Conservation (phyloP, 2,329 filamentous ascomycete species). For the Diaporthe ilicicola region DNA sequence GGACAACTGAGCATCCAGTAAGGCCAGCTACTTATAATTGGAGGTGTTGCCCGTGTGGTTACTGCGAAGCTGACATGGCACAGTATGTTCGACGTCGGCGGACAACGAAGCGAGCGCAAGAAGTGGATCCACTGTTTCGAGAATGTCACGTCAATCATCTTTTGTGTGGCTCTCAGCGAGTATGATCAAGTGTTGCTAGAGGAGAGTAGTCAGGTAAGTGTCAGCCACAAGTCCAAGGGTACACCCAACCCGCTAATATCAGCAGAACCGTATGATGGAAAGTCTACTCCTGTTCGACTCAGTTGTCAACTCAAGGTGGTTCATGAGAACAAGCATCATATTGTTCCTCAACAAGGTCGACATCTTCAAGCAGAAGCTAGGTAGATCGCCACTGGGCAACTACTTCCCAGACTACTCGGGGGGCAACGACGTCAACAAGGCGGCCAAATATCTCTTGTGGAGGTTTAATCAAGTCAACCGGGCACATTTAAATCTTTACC, state of each 20-base stretch:
- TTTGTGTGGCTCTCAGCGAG: constrained; percentile 96
- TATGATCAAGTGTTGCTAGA: constrained; percentile 97
- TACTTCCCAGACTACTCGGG: constrained; percentile 99
- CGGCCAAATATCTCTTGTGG: constrained; percentile 97
- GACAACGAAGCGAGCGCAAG: constrained; percentile 95
- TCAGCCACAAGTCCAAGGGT: not conserved
- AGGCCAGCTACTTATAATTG: constrained; percentile 46
- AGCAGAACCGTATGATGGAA: constrained; percentile 99
- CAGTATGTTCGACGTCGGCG: constrained; percentile 99
- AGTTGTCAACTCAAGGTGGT: constrained; percentile 98
- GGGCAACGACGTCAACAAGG: constrained; percentile 96
- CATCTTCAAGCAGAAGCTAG: constrained; percentile 94
- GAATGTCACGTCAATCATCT: constrained; percentile 99
- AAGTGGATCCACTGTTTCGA: constrained; percentile 99
- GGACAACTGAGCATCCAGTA: constrained; percentile 98
- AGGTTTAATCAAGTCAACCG: constrained; percentile 98
- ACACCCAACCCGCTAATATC: constrained; percentile 32
- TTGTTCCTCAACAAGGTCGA: constrained; percentile 99
- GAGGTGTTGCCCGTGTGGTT: not conserved
- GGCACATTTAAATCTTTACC: constrained; percentile 94
- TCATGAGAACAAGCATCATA: constrained; percentile 98
- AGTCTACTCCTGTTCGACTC: constrained; percentile 96
- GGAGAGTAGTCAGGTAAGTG: constrained; percentile 90
- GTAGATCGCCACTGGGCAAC: constrained; percentile 86
- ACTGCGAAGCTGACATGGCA: constrained; percentile 37